phyloP scores from a whole-genome alignment of 2,329 filamentous ascomycete genomes.

The Botrytis squamosa region DNA sequence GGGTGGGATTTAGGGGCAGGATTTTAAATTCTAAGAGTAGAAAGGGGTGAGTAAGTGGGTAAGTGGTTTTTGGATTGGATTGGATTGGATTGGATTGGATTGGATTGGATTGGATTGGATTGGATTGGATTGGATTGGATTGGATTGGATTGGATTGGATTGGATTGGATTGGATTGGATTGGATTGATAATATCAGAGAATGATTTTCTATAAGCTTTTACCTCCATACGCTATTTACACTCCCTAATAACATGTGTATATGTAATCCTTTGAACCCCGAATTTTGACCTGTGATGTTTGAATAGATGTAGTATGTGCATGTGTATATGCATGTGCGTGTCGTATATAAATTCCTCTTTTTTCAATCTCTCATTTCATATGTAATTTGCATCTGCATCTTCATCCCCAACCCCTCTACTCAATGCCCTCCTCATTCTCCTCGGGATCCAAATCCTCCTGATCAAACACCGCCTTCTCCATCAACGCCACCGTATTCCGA shows the following conservation, averaged over 20 bases:
- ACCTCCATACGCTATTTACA: not conserved
- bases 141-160: not conserved
- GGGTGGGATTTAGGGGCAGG: too few species aligned
- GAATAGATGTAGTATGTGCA: not conserved
- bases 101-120: not conserved
- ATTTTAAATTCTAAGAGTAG: too few species aligned
- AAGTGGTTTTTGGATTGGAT: not conserved
- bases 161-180: not conserved
- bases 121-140: not conserved
- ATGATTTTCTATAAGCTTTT: not conserved
- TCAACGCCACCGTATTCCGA: slow-evolving; percentile 71
- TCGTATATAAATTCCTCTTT: not conserved
- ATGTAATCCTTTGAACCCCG: too few species aligned
- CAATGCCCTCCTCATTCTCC: slow-evolving; percentile 40
- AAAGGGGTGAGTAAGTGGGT: too few species aligned
- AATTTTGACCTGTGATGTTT: not conserved
- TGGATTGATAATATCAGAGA: not conserved
- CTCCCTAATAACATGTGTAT: not conserved
- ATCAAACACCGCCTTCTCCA: slow-evolving; percentile 81
- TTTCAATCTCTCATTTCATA: not conserved
- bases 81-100: not conserved
- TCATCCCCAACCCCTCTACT: not conserved
- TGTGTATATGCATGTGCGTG: not conserved
- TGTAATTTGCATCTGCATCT: not conserved
- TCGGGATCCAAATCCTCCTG: slow-evolving; percentile 60